Percentiles rank a stretch among this genome's conserved stretches.
Evolutionary conservation across 345 rosid genomes (phyloP).

Genomic region (Camelina hispida): DNA sequence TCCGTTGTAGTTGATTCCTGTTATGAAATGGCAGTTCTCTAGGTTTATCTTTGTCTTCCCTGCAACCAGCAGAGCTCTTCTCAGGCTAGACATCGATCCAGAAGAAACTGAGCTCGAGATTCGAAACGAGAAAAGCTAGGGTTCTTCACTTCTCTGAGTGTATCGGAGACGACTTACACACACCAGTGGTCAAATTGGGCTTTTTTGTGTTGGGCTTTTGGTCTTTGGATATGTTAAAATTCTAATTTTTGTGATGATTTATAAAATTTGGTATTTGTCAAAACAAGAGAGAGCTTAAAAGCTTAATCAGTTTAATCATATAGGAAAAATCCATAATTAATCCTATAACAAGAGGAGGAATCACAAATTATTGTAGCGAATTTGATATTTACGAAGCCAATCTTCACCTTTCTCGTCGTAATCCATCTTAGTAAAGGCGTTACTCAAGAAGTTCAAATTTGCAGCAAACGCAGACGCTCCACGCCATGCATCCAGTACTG

Average conservation of each 20-base stretch:
- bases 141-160: slow-evolving; percentile 6
- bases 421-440: slow-evolving; percentile 70
- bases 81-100: slow-evolving; percentile 39
- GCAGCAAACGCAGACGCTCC: slow-evolving; percentile 88
- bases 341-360: not conserved
- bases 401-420: slow-evolving; percentile 92
- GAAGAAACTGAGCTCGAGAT: slow-evolving; percentile 27
- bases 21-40: slow-evolving; percentile 76
- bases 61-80: slow-evolving; percentile 44
- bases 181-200: slow-evolving; percentile 25
- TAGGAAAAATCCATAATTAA: not conserved
- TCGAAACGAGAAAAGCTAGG: slow-evolving; percentile 29
- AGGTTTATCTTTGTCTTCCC: slow-evolving; percentile 63
- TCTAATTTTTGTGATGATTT: too few species aligned
- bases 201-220: slow-evolving; percentile 30
- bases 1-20: slow-evolving; percentile 78
- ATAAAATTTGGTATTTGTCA: not conserved
- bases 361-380: slow-evolving; percentile 48
- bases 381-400: slow-evolving; percentile 81
- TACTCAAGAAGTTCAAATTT: slow-evolving; percentile 56
- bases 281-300: not conserved
- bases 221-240: too few species aligned
- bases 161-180: not conserved
- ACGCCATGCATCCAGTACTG: slow-evolving; percentile 94
- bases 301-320: not conserved